Evolutionary conservation across 345 rosid species (phyloP).

Genomic region (Linum tenue): DNA sequence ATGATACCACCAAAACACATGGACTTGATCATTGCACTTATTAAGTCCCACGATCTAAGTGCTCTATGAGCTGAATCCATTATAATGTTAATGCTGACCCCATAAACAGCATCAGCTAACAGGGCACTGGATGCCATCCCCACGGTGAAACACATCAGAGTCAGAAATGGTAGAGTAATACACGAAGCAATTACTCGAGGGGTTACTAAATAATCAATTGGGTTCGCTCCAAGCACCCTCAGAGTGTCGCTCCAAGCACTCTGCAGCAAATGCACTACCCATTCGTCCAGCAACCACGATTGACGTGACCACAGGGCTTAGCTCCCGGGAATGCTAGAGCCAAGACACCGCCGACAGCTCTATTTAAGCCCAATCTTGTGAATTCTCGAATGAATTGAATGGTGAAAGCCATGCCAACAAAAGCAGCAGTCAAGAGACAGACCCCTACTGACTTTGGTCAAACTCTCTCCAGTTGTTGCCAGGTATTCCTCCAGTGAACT

Average conservation of each 20-base stretch:
- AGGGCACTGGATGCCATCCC: slow-evolving; percentile 81
- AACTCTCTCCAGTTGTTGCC: slow-evolving; percentile 73
- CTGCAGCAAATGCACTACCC: slow-evolving; percentile 84
- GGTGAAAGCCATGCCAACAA: slow-evolving; percentile 86
- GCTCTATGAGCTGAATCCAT: slow-evolving; percentile 72
- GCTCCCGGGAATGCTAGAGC: slow-evolving; percentile 78
- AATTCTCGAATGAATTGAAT: slow-evolving; percentile 83
- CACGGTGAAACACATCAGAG: slow-evolving; percentile 69
- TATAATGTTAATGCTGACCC: slow-evolving; percentile 61
- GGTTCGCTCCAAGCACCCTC: slow-evolving; percentile 64
- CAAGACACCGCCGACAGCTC: slow-evolving; percentile 76
- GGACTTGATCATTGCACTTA: slow-evolving; percentile 83
- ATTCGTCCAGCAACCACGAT: slow-evolving; percentile 75
- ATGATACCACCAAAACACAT: slow-evolving; percentile 75
- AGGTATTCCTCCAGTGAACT: slow-evolving; percentile 66
- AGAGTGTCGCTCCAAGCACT: slow-evolving; percentile 65
- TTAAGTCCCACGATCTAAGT: slow-evolving; percentile 59
- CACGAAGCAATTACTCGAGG: slow-evolving; percentile 72
- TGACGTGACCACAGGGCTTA: slow-evolving; percentile 72
- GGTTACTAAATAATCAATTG: slow-evolving; percentile 61
- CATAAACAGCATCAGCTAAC: slow-evolving; percentile 64
- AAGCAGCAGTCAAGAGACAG: slow-evolving; percentile 69
- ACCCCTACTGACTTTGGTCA: slow-evolving; percentile 77
- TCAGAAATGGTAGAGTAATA: slow-evolving; percentile 56
- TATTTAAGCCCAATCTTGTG: slow-evolving; percentile 60